Evolutionary conservation across 768 basidiomycete species (phyloP).

Genomic region (Suillus ampliporus): DNA sequence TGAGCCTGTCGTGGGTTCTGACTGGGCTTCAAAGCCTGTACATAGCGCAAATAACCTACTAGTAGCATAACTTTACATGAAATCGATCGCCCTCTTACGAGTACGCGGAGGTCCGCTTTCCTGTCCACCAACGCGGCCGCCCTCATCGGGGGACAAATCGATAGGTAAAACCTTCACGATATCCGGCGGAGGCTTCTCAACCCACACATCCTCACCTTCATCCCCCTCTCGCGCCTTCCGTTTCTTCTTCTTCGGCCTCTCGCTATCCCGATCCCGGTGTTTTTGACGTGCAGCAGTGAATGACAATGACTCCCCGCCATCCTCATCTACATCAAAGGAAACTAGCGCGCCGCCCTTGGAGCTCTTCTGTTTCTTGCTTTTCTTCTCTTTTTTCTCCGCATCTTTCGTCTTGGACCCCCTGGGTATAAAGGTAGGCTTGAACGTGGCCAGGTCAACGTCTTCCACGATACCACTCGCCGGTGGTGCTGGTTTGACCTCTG

Average conservation of each 20-base stretch:
- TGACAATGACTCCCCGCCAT: constrained; percentile 46
- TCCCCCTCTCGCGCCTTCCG: constrained; percentile 44
- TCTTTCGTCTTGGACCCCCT: constrained; percentile 47
- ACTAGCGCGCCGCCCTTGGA: constrained; percentile 54
- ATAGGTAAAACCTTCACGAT: constrained; percentile 45
- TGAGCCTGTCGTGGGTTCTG: background rate
- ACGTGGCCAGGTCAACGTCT: constrained; percentile 66
- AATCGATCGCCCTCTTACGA: constrained; percentile 77
- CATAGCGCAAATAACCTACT: background rate
- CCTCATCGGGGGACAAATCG: constrained; percentile 18
- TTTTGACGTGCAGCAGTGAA: constrained; percentile 36
- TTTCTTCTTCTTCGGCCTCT: constrained; percentile 48
- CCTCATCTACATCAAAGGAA: constrained; percentile 81
- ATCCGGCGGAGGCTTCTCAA: constrained; percentile 64
- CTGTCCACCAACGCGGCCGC: constrained; percentile 13
- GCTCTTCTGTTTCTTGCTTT: constrained; percentile 51
- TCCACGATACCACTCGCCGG: constrained; percentile 7
- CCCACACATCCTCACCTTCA: constrained; percentile 69
- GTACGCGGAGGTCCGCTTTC: constrained; percentile 41
- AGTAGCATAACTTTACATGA: constrained; percentile 51
- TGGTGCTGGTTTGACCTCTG: constrained; percentile 2
- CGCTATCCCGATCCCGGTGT: constrained; percentile 40
- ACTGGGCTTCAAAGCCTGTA: background rate
- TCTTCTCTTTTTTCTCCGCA: constrained; percentile 53
- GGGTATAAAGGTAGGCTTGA: constrained; percentile 89